Base-by-base conservation (phyloP, 73 alveolate genomes). In the Durusdinium trenchii region DNA sequence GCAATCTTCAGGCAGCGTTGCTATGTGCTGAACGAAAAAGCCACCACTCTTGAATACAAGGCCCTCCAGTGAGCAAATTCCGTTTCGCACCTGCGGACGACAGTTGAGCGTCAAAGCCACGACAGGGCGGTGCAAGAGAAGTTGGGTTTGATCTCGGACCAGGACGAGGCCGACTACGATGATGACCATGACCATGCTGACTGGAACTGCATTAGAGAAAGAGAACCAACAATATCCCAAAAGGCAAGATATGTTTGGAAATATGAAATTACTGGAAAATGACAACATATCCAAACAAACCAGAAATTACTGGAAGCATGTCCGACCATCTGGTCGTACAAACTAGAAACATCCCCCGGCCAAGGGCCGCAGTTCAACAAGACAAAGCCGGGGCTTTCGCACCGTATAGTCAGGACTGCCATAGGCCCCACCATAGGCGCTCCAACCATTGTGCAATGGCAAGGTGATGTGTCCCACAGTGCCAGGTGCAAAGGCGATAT, bases 381-480 rank as follows among this genome's bases (percentile, higher is more conserved):
- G 32, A 57, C 23, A 12, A 57, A 57, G 23, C 32, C n/a, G n/a
- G 64, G 64, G 64, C 64, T 54, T 20, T 12, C 28, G 42, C 79
- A 28, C 79, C 40, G 94, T 83, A 75, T 83, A 83, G 94, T 83
- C 94, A 18, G 94, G 94, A 48, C 40, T 83, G 35, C 94, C 94
- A 51, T n/a, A 83, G 50, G 2, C 50, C 3, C 94, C 76, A 4
- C 76, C 94, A n/a, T 83, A 83, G 71, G 40, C 94, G 32, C 7
- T 32, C 94, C 94, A 83, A 45, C 76, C 52, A 30, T 51, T 83
- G 76, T n/a, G 76, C 94, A 83, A 36, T 71, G 94, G 94, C 75
- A 83, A 47, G 26, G 76, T 50, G 94, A 83, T 83, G 76, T 83
- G 94, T n/a, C 94, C 94, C 71, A 83, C 23, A 50, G 67, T 50